Evolutionary conservation across 768 basidiomycete genomes (phyloP).

Genomic region (Chalciporus pseudorubinellus): DNA sequence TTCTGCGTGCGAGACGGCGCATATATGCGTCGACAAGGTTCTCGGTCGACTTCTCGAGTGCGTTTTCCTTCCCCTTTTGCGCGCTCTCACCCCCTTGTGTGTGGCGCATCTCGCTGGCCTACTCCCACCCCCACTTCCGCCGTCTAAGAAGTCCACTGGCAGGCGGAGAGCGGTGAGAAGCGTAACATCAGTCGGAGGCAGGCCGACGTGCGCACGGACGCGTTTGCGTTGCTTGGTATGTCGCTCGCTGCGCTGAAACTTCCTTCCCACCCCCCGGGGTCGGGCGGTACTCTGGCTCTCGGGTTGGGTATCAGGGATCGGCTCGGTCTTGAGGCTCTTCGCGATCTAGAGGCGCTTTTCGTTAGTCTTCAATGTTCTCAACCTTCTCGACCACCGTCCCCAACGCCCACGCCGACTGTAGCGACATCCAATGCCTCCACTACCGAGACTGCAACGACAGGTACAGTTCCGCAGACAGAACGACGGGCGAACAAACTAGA

Average conservation of each 20-base stretch:
- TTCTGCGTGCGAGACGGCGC: neutral
- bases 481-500: constrained; percentile 7
- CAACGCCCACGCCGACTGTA: neutral
- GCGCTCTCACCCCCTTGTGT: constrained; percentile 21
- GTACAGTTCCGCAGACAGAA: neutral
- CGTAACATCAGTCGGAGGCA: neutral
- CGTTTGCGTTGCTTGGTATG: constrained; percentile 22
- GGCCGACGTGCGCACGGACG: constrained; percentile 21
- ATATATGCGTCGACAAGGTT: constrained; percentile 10
- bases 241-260: constrained; percentile 21
- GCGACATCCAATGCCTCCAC: neutral
- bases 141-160: neutral
- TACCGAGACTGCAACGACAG: neutral
- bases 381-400: neutral
- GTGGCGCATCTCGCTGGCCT: constrained; percentile 14
- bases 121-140: neutral
- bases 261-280: neutral
- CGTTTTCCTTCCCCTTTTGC: constrained; percentile 21
- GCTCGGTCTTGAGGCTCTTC: constrained; percentile 29
- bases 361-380: neutral
- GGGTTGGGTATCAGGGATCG: constrained; percentile 16
- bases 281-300: neutral
- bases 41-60: constrained; percentile 19
- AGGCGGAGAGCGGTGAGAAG: constrained; percentile 1
- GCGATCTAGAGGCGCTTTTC: constrained; percentile 26